A percentile compares a stretch with the other conserved stretches of the same genome.
Conservation (phyloP, 192 early-diverging fungal species). For the Rhizophagus clarus region DNA sequence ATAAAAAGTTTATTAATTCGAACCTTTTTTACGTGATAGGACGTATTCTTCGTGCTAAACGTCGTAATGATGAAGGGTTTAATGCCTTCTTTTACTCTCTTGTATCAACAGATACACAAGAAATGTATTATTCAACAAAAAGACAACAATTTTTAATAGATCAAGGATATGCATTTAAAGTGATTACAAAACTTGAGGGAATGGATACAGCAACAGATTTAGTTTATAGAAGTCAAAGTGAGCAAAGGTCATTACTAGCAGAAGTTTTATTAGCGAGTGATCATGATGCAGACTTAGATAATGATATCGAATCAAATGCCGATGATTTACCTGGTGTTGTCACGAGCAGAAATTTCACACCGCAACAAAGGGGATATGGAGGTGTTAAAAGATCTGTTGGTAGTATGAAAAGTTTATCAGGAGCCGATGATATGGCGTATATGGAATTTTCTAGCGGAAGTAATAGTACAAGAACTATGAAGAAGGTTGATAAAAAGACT, state of each 20-base stretch:
- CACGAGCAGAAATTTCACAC: slow-evolving; percentile 37
- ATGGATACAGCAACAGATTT: slow-evolving; percentile 79
- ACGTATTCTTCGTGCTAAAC: slow-evolving; percentile 93
- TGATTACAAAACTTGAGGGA: slow-evolving; percentile 94
- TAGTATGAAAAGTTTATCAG: slow-evolving; percentile 82
- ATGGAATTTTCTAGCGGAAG: slow-evolving; percentile 56
- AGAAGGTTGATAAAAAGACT: slow-evolving; percentile 17
- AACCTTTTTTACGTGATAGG: slow-evolving; percentile 30
- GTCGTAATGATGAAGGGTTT: slow-evolving; percentile 89
- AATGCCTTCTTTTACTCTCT: slow-evolving; percentile 99
- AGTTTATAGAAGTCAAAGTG: slow-evolving; percentile 69
- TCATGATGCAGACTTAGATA: slow-evolving; percentile 54
- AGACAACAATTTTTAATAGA: slow-evolving; percentile 99
- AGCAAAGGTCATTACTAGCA: slow-evolving; percentile 85
- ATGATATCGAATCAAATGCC: slow-evolving; percentile 65
- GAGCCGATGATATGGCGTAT: slow-evolving; percentile 94
- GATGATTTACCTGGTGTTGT: slow-evolving; percentile 56
- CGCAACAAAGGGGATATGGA: slow-evolving; percentile 49
- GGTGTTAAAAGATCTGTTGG: slow-evolving; percentile 54
- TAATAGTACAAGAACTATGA: slow-evolving; percentile 7
- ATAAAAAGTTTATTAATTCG: background rate
- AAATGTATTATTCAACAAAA: slow-evolving; percentile 98
- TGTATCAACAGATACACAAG: slow-evolving; percentile 98
- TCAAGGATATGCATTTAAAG: slow-evolving; percentile 99
- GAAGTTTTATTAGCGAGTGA: slow-evolving; percentile 79